These are phyloP conservation scores for Rhodotorula sp. DNA, from an alignment of 1,284 basidiomycete species.

Conservation along the genomic window DNA sequence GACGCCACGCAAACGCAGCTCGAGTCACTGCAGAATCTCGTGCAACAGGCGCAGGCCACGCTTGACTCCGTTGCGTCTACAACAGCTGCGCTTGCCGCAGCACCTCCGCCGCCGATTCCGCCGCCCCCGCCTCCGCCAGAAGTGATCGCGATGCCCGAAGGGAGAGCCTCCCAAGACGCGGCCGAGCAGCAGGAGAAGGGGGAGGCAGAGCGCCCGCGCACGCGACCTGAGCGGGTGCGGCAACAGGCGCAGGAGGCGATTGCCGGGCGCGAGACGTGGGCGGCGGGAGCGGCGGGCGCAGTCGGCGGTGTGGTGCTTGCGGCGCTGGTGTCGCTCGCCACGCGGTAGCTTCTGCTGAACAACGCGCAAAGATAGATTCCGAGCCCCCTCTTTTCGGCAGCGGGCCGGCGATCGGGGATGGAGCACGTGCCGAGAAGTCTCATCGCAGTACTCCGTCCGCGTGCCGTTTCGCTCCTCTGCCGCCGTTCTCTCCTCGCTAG, in stretches of 20 bases:
- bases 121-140: neutral
- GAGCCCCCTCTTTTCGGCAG: too few relatives aligned
- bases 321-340: neutral
- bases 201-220: neutral
- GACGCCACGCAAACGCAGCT: slow-evolving; percentile 31
- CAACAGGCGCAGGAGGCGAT: slow-evolving; percentile 16
- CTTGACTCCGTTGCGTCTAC: slow-evolving; percentile 25
- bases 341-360: neutral
- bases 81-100: slow-evolving; percentile 2
- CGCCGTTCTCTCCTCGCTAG: too few relatives aligned
- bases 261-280: slow-evolving; percentile 14
- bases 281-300: slow-evolving; percentile 18
- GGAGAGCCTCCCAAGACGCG: neutral
- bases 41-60: slow-evolving; percentile 34
- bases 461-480: neutral
- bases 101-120: neutral
- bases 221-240: neutral
- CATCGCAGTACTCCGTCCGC: neutral
- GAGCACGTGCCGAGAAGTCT: too few relatives aligned
- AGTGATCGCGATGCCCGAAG: neutral
- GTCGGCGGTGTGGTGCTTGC: slow-evolving; percentile 13
- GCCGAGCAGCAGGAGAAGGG: neutral
- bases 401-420: too few relatives aligned
- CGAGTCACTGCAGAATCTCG: slow-evolving; percentile 20
- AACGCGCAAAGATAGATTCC: neutral